phyloP scores from a whole-genome alignment of 306 rosid species.

The Vigna hirtella region DNA sequence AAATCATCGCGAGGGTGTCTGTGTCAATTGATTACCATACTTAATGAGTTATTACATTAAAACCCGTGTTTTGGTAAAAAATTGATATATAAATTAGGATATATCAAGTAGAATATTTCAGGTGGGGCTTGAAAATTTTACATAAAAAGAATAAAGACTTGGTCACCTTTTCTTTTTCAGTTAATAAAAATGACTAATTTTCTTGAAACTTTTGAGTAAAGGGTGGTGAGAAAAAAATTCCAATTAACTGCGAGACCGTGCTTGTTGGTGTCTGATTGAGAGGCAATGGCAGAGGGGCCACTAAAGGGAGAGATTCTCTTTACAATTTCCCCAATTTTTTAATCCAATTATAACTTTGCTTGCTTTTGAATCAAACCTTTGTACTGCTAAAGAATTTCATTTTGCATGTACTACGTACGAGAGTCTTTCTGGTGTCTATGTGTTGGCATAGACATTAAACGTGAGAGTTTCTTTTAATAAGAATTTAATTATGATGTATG shows the following conservation, averaged over 20 bases:
- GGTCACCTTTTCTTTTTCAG: conserved; percentile 33
- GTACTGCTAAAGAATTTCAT: conserved; percentile 19
- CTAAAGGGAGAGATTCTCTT: conserved; percentile 40
- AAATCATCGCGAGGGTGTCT: conserved; percentile 35
- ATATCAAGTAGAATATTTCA: conserved; percentile 55
- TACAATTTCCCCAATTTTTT: conserved; percentile 5
- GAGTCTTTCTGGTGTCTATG: not conserved
- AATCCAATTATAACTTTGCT: conserved; percentile 12
- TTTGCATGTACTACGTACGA: conserved; percentile 17
- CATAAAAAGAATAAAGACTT: conserved; percentile 54
- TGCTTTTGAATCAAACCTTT: conserved; percentile 51
- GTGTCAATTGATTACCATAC: conserved; percentile 41
- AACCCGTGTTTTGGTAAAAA: conserved; percentile 54
- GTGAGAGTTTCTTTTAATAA: too few relatives aligned
- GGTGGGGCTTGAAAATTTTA: conserved; percentile 46
- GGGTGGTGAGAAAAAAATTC: conserved; percentile 18
- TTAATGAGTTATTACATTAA: conserved; percentile 46
- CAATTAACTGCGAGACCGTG: conserved; percentile 33
- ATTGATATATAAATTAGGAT: conserved; percentile 62
- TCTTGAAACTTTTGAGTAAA: conserved; percentile 27
- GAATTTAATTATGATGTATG: too few relatives aligned
- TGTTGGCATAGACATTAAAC: not conserved
- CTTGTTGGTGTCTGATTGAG: conserved; percentile 40
- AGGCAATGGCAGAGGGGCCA: conserved; percentile 44
- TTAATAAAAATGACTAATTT: conserved; percentile 11